Evolutionary conservation across 495 filamentous ascomycete species (phyloP), one percentile per base, ranked within the genome.

Genomic region (Stereocaulon alpinum): DNA sequence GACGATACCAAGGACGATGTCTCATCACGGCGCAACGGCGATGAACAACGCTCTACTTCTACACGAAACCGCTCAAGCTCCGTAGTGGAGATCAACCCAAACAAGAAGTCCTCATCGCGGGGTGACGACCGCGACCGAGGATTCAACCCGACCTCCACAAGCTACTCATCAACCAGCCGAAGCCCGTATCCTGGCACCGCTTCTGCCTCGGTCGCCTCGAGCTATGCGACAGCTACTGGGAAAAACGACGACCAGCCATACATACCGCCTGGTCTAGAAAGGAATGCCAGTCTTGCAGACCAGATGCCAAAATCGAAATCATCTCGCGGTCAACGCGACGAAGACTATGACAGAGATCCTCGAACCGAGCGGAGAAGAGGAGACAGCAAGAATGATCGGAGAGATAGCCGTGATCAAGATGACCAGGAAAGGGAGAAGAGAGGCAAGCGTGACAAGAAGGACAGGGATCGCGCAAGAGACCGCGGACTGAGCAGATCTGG

Each of bases 181-280:
- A 73, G 68, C 55, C 68, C 70, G 18, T 72, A 70, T 64, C 69
- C 65, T 60, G 79, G 76, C 50, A 64, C 69, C 27, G 72, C 77
- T 20, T 71, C 70, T 47, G 72, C 77, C 30, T 79, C 77, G 0
- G 69, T 78, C 43, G 79, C 76, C 45, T 80, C 79, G 44, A 75
- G 74, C 59, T 81, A 79, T 68, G 73, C 79, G 56, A 81, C 80
- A 42, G 78, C 80, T 32, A 72, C 75, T n/a, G 72, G 73, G 18
- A 68, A 72, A 40, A 34, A 63, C 17, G 60, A 67, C 24, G 67
- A 66, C 30, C 63, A 70, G 43, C 48, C 69, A 47, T 61, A 73
- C 43, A n/a, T 55, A 20, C 41, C 53, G 10, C 57, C 56, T 20
- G 58, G 52, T 10, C 44, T 65, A 48, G 63, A 56, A n/a, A 58